Evolutionary conservation across 78 protist species (phyloP).

Genomic region (Trichosphaerium sp.): DNA sequence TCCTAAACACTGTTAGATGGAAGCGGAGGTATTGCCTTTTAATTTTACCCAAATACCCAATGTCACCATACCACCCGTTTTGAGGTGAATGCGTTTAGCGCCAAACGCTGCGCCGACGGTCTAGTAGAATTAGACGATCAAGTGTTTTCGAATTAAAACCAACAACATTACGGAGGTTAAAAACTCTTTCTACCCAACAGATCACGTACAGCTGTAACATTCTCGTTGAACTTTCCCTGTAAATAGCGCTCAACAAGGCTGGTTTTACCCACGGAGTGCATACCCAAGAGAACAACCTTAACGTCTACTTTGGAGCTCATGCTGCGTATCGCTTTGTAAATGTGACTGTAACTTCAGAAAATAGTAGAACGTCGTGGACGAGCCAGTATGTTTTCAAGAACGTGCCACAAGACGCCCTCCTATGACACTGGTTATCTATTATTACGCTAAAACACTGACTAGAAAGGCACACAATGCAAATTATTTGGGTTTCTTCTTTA

Average conservation of each 20-base stretch:
- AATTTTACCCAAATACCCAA: background rate
- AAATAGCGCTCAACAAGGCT: background rate
- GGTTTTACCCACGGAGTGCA: constrained; percentile 3
- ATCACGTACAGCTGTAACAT: background rate
- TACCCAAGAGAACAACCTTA: background rate
- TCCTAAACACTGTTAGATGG: background rate
- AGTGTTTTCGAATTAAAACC: background rate
- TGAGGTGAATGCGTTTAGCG: background rate
- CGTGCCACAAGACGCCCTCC: too few relatives aligned
- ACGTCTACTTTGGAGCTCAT: constrained; percentile 2
- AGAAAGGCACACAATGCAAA: too few relatives aligned
- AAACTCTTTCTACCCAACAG: background rate
- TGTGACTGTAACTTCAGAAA: too few relatives aligned
- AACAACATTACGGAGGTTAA: background rate
- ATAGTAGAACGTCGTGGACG: too few relatives aligned
- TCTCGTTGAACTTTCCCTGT: background rate
- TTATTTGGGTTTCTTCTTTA: too few relatives aligned
- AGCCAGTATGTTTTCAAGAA: too few relatives aligned
- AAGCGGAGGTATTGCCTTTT: background rate
- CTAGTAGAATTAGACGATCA: background rate
- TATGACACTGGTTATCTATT: too few relatives aligned
- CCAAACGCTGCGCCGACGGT: constrained; percentile 4
- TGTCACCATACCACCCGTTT: background rate
- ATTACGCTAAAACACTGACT: too few relatives aligned
- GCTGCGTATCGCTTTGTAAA: too few relatives aligned